Conservation (phyloP, 352 stramenopile species). For the Aphanomyces stellatus region DNA sequence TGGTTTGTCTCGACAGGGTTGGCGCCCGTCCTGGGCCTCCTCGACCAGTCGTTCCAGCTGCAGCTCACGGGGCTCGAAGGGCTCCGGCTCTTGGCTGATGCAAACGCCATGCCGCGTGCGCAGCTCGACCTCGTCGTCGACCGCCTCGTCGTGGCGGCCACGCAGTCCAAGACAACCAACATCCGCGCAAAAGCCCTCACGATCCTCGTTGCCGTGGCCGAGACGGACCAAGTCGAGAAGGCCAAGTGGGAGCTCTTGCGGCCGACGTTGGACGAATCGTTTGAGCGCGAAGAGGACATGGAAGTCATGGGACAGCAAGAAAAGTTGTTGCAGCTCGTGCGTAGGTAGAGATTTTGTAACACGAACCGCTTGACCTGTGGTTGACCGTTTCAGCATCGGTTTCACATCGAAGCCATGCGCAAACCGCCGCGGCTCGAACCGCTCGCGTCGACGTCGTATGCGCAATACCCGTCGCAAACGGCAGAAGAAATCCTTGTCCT, state of each 20-base stretch:
- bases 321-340: not conserved
- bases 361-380: too few relatives aligned
- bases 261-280: not conserved
- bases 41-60: conserved; percentile 8
- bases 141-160: not conserved
- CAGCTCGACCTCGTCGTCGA: not conserved
- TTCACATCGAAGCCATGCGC: not conserved
- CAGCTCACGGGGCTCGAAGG: conserved; percentile 3
- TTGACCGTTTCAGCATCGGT: not conserved
- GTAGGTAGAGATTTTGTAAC: not conserved
- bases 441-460: conserved; percentile 31
- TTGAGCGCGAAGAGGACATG: not conserved
- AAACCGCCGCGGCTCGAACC: not conserved
- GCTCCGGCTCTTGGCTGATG: not conserved
- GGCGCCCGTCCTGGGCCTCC: not conserved
- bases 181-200: conserved; percentile 2
- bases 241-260: not conserved
- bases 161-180: not conserved
- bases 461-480: conserved; percentile 33
- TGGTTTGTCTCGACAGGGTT: conserved; percentile 48
- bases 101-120: not conserved
- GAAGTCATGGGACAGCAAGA: conserved; percentile 8
- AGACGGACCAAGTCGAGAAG: not conserved
- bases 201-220: not conserved
- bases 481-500: conserved; percentile 59